Evolutionary conservation across 2,329 filamentous ascomycete genomes (phyloP).

Genomic region (Penicillium sp.): DNA sequence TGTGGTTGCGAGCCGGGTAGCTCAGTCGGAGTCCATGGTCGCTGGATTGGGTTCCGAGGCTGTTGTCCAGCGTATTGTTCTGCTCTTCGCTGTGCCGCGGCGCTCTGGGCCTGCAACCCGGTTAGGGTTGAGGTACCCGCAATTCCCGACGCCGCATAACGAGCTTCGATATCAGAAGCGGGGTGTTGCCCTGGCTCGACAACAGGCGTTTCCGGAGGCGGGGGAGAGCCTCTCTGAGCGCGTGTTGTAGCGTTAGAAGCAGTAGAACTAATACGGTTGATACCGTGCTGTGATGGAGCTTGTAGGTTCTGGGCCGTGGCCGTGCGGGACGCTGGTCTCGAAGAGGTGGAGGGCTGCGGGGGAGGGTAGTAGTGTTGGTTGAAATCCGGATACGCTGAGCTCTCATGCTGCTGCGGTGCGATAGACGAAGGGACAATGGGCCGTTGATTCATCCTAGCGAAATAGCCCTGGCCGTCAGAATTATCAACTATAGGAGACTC

Average conservation of each 20-base stretch:
- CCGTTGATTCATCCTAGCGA: constrained; percentile 65
- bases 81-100: constrained; percentile 78
- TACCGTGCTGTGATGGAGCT: constrained; percentile 54
- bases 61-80: constrained; percentile 73
- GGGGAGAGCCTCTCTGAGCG: constrained; percentile 89
- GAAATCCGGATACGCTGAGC: constrained; percentile 56
- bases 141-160: constrained; percentile 90
- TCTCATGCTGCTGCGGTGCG: constrained; percentile 28
- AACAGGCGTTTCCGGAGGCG: constrained; percentile 90
- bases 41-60: constrained; percentile 45
- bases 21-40: constrained; percentile 96
- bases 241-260: constrained; percentile 92
- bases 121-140: constrained; percentile 82
- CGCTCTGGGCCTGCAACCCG: constrained; percentile 74
- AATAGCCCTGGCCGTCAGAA: constrained; percentile 79
- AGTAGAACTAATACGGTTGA: constrained; percentile 74
- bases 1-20: constrained; percentile 83
- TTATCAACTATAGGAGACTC: constrained; percentile 78
- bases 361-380: constrained; percentile 69
- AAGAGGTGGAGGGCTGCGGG: constrained; percentile 41
- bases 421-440: constrained; percentile 41
- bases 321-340: constrained; percentile 29
- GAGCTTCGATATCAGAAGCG: constrained; percentile 83
- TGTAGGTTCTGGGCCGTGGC: constrained; percentile 46
- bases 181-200: constrained; percentile 72